Evolutionary conservation across 2,329 filamentous ascomycete genomes (phyloP), one percentile per base, ranked within the genome.

Genomic region (Trichocomaceae sp.): DNA sequence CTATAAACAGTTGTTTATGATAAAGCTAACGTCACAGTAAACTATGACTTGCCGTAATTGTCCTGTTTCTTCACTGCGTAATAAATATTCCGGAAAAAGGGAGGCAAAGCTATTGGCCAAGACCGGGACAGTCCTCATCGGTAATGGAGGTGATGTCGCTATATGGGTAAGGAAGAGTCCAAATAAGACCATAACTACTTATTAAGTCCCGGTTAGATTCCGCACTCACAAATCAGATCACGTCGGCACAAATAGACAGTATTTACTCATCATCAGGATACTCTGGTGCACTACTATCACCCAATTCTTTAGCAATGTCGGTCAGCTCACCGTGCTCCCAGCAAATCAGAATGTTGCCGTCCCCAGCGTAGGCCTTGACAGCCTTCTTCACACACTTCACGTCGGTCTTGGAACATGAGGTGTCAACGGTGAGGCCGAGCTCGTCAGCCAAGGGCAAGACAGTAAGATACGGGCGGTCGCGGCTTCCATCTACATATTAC

Each of bases 321-420:
- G 72, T 75, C 47, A 84, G 64, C 17, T 70, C 69, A 50, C 75
- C 70, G 63, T 85, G 82, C 61, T 84, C 77, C 82, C 82, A 84
- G 69, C 81, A 83, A 56, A 85, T 79, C 45, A 85, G 65, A 47
- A 85, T 79, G 59, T 85, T 85, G 1, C 79, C 80, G 0, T 64
- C 55, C 0, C 79, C 78, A 0, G 62, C 54, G 57, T 81, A 83
- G 5, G 60, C 59, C 1, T 78, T 61, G 1, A 84, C 75, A 0
- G 71, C 71, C 5, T 80, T 66, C 20, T 72, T 71, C 17, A 84
- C 82, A 56, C 82, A 84, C 5, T 75, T 66, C 5, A 71, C 59
- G 58, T 85, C 79, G 57, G 82, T 78, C 13, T 81, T 76, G 54
- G 79, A 75, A 62, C 82, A 84, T 1, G 76, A 78, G 0, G 67